Percentiles rank a stretch among this genome's conserved stretches.
Conservation (phyloP, 768 basidiomycete species). For the Tylopilus sp. region DNA sequence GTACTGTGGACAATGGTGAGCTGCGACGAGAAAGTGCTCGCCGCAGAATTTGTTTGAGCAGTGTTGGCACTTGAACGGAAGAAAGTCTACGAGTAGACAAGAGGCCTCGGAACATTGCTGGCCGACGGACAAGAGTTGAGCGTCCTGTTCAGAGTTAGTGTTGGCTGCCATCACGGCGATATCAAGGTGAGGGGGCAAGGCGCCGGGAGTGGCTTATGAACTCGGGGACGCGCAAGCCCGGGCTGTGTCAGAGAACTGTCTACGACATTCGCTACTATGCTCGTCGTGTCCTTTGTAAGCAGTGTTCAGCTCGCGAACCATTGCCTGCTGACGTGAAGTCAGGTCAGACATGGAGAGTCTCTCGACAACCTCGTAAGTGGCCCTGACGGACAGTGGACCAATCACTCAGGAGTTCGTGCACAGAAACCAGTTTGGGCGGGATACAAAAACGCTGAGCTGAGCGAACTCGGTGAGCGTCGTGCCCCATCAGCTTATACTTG, state of each 20-base stretch:
- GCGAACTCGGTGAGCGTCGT: conserved; percentile 61
- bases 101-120: conserved; percentile 65
- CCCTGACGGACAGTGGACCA: too few relatives aligned
- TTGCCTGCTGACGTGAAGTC: neutral
- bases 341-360: conserved; percentile 79
- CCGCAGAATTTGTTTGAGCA: conserved; percentile 70
- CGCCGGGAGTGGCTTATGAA: conserved; percentile 13
- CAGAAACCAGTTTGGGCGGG: conserved; percentile 67
- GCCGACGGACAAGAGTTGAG: conserved; percentile 63
- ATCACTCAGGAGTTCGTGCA: neutral
- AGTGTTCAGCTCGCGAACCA: too few relatives aligned
- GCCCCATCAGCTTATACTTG: neutral
- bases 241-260: neutral
- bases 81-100: conserved; percentile 76
- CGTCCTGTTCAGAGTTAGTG: conserved; percentile 38
- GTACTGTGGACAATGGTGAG: conserved; percentile 66
- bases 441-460: conserved; percentile 68
- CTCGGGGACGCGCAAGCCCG: conserved; percentile 24
- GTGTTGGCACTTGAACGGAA: conserved; percentile 85
- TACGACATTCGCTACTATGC: conserved; percentile 10
- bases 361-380: conserved; percentile 64
- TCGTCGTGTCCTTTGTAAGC: conserved; percentile 27
- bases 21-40: conserved; percentile 71
- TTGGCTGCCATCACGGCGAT: conserved; percentile 1
- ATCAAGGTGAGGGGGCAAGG: conserved; percentile 3